Evolutionary conservation across 75 land plant species (phyloP), one percentile per base, ranked within the genome.

Genomic region (Selaginella moellendorffii): DNA sequence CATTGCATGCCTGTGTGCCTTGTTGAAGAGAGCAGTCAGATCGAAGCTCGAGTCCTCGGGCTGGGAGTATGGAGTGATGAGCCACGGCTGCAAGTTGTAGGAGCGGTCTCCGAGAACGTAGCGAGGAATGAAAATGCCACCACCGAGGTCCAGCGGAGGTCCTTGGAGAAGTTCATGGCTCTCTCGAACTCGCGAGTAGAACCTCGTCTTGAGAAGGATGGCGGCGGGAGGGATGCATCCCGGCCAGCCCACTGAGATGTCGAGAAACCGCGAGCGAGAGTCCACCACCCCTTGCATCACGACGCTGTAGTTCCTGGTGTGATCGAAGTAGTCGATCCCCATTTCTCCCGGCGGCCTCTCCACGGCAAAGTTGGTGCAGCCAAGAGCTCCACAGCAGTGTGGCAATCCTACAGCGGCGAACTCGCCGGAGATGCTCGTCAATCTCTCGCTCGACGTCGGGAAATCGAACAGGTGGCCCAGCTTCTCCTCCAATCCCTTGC

Each of bases 231-330:
- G 53, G 52, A 74, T 30, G 18, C 68, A 65, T 8, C 82, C 75
- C 0, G 72, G 80, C 88, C 88, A 88, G 1, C 95, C 95, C 0
- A 82, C 89, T 0, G 89, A 88, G 27, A 85, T 66, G 68, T 85
- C 95, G 28, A 88, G 69, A 26, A 88, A 85, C 62, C 82, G 73
- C 22, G 85, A 85, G 25, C 74, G 73, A 2, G 80, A 61, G 22
- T 88, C 89, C 17, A 85, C 86, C 54, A 88, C 63, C 0, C 61
- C 95, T 53, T 85, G 89, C 59, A 79, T 84, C 24, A 75, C 62
- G 30, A 83, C 36, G 19, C 64, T 30, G 17, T 31, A 62, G 46
- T 60, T 21, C 2, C 75, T 74, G 0, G 23, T 14, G 18, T 22
- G 52, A 29, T 70, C 66, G 5, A 31, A 51, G 0, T 46, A 62